These are phyloP conservation scores for Cladosporium phlei DNA, from an alignment of 2,329 filamentous ascomycete genomes.

Conservation along the genomic window DNA sequence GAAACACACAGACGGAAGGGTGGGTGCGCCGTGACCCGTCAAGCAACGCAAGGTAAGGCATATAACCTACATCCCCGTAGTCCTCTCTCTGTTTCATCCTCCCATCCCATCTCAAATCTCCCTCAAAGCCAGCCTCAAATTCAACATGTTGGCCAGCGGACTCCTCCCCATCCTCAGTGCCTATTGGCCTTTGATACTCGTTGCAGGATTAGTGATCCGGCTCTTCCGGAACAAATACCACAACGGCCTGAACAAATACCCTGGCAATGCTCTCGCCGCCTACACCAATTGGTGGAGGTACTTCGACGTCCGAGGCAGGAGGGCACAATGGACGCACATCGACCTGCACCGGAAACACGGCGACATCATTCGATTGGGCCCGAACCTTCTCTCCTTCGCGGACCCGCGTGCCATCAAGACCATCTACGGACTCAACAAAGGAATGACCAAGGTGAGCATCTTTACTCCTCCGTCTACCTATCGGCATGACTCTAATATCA, in stretches of 20 bases:
- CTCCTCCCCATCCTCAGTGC: slow-evolving; percentile 25
- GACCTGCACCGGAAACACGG: slow-evolving; percentile 66
- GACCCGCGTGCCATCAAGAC: slow-evolving; percentile 67
- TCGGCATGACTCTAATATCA: background rate
- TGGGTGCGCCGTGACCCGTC: too few species aligned
- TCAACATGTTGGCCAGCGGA: slow-evolving; percentile 29
- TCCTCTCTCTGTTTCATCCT: too few species aligned
- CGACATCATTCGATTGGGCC: slow-evolving; percentile 68
- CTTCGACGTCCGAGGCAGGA: slow-evolving; percentile 59
- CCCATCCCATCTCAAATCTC: background rate
- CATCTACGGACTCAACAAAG: slow-evolving; percentile 80
- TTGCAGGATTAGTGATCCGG: slow-evolving; percentile 29
- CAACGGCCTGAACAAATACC: slow-evolving; percentile 63
- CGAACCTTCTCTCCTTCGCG: slow-evolving; percentile 68
- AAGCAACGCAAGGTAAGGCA: too few species aligned
- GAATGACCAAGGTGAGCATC: slow-evolving; percentile 58
- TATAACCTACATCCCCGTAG: too few species aligned
- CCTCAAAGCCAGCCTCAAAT: slow-evolving; percentile 4
- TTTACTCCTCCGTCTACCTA: background rate
- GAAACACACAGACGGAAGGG: too few species aligned
- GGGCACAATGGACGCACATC: slow-evolving; percentile 64
- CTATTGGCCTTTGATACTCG: slow-evolving; percentile 40
- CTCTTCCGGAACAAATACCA: slow-evolving; percentile 44
- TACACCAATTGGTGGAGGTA: slow-evolving; percentile 72
- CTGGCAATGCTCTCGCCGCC: slow-evolving; percentile 65